Conservation (phyloP, 495 filamentous ascomycete species). For the Neurospora tetraspora region DNA sequence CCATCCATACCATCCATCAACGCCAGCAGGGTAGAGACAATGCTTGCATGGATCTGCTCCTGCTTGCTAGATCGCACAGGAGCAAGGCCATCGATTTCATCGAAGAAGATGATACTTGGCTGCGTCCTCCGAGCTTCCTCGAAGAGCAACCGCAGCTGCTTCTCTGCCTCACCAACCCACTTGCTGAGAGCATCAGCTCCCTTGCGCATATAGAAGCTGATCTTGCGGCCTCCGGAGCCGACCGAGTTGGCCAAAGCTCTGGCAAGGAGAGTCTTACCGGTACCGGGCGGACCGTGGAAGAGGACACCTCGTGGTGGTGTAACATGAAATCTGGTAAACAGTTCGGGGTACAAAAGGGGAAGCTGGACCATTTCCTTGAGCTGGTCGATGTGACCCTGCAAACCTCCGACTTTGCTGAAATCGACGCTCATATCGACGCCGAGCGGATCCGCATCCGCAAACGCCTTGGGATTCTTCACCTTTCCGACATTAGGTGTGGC, state of each 20-base stretch:
- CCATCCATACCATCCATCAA: slow-evolving; percentile 99
- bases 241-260: slow-evolving; percentile 81
- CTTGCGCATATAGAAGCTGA: slow-evolving; percentile 98
- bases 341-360: slow-evolving; percentile 86
- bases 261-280: slow-evolving; percentile 92
- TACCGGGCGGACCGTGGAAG: slow-evolving; percentile 94
- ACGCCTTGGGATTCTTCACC: slow-evolving; percentile 62
- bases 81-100: slow-evolving; percentile 94
- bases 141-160: slow-evolving; percentile 84
- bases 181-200: slow-evolving; percentile 95
- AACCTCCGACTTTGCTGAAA: slow-evolving; percentile 84
- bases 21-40: slow-evolving; percentile 88
- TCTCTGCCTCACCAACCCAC: slow-evolving; percentile 97
- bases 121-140: slow-evolving; percentile 92
- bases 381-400: slow-evolving; percentile 87
- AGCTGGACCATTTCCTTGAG: slow-evolving; percentile 97
- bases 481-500: slow-evolving; percentile 82
- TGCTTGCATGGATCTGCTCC: slow-evolving; percentile 96
- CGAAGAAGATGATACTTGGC: slow-evolving; percentile 98
- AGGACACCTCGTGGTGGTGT: slow-evolving; percentile 89
- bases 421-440: slow-evolving; percentile 85
- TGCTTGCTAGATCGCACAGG: slow-evolving; percentile 95
- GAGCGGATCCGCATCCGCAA: slow-evolving; percentile 88
- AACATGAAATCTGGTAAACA: slow-evolving; percentile 86
- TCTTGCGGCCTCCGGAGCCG: slow-evolving; percentile 68